These are phyloP conservation scores for Hypoxylon perforatum DNA, from an alignment of 495 filamentous ascomycete species.

Conservation along the genomic window DNA sequence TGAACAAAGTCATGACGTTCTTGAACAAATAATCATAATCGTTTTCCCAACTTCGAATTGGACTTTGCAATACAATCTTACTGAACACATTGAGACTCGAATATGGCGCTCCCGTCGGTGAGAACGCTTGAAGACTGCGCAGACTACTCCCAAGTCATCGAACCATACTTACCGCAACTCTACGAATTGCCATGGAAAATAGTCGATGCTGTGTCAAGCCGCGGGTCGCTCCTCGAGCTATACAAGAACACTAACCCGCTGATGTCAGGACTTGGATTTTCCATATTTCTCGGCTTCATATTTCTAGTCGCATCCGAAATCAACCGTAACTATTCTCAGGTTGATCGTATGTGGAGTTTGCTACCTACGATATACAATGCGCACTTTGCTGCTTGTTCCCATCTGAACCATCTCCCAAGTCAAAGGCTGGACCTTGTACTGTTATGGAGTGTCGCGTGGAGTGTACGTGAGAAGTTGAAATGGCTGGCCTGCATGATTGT, in stretches of 20 bases:
- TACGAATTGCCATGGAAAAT: conserved; percentile 74
- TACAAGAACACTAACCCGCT: conserved; percentile 92
- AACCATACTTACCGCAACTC: conserved; percentile 82
- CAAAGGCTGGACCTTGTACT: conserved; percentile 78
- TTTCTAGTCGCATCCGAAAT: conserved; percentile 82
- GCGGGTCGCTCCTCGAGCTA: conserved; percentile 65
- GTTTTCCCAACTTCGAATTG: not conserved
- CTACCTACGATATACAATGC: conserved; percentile 87
- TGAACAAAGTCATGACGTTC: conserved; percentile 35
- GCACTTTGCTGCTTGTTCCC: conserved; percentile 87
- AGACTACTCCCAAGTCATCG: conserved; percentile 76
- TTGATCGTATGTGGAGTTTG: conserved; percentile 92
- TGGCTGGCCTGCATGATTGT: not conserved
- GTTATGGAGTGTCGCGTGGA: conserved; percentile 80
- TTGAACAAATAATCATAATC: conserved; percentile 12
- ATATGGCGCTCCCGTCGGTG: conserved; percentile 76
- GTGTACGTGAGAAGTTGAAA: conserved; percentile 64
- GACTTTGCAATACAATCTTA: not conserved
- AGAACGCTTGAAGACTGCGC: conserved; percentile 75
- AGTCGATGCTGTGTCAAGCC: conserved; percentile 64
- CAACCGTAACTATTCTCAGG: conserved; percentile 93
- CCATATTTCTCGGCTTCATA: conserved; percentile 71
- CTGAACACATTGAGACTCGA: conserved; percentile 6
- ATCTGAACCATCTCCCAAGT: conserved; percentile 76
- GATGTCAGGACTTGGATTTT: conserved; percentile 77